These are phyloP conservation scores for Syzygium oleosum DNA, from an alignment of 345 rosid genomes.

Conservation along the genomic window DNA sequence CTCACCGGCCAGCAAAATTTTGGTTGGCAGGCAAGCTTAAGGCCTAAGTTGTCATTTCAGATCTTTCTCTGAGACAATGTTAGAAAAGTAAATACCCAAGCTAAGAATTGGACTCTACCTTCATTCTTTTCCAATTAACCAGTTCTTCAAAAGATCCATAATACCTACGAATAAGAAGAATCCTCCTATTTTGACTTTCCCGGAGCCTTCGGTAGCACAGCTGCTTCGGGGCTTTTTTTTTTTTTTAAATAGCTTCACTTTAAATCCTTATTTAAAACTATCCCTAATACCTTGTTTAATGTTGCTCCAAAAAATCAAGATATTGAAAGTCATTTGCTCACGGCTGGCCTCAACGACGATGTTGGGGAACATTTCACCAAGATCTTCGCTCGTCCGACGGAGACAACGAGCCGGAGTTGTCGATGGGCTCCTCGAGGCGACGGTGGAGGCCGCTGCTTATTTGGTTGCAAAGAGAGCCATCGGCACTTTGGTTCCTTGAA, in stretches of 20 bases:
- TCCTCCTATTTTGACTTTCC: neutral
- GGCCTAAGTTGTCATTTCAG: neutral
- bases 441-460: too few species aligned
- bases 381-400: too few species aligned
- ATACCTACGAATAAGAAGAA: neutral
- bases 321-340: neutral
- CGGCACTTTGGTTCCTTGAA: too few species aligned
- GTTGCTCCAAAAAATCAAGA: neutral
- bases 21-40: too few species aligned
- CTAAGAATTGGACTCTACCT: neutral
- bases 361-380: neutral
- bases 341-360: neutral
- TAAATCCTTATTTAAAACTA: neutral
- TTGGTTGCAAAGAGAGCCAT: too few species aligned
- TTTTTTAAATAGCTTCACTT: neutral
- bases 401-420: too few species aligned
- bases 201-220: neutral
- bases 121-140: neutral
- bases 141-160: neutral
- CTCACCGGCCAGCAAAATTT: neutral
- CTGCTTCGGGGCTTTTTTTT: neutral
- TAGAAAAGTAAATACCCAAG: neutral
- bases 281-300: neutral
- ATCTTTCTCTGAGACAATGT: too few species aligned
- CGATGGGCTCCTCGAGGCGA: too few species aligned